Base-by-base conservation (phyloP, 441 rosid species). In the Erodium texanum region DNA sequence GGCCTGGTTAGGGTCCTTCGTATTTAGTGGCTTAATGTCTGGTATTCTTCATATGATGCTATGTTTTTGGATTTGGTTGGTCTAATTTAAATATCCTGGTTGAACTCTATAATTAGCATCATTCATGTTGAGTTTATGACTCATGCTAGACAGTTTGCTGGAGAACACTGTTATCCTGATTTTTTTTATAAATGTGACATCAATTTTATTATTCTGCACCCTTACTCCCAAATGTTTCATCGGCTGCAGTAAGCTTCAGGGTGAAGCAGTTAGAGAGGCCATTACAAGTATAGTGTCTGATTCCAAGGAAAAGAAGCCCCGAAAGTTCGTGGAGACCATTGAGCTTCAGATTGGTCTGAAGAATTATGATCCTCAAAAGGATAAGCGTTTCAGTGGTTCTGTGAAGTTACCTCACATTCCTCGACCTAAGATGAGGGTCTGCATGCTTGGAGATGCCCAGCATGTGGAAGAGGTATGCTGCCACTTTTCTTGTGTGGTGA, bases 381-480 rank as follows among this genome's bases (percentile, higher is more conserved):
- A 93, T 69, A 90, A 93, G 81, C 88, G 98, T 65, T 93, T 93
- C 81, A 93, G 98, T 36, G 98, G 98, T 10, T 86, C 97, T 0
- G 97, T 90, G 2, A 90, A 89, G 78, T 64, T 93, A 77, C 97
- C 96, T 6, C 97, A 90, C 80, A 85, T 93, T 67, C 98, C 98
- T 4, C 93, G 98, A 43, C 96, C 98, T 0, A 93, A 93, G 81
- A 93, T 93, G 98, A 93, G 84, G 77, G 85, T 93, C 27, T 93
- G 98, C 81, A 93, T 93, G 97, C 94, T 93, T 18, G 97, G 98
- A 50, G 98, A 93, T 66, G 98, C 98, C 23, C 98, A 93, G 72
- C 98, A 93, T 27, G 96, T 93, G 7, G 98, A 93, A 75, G 94
- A 90, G 92, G 98, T 92, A 36, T 50, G 9, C 1, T 43, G 0